phyloP scores from a whole-genome alignment of 495 filamentous ascomycete genomes.

The Xylaria castorea region DNA sequence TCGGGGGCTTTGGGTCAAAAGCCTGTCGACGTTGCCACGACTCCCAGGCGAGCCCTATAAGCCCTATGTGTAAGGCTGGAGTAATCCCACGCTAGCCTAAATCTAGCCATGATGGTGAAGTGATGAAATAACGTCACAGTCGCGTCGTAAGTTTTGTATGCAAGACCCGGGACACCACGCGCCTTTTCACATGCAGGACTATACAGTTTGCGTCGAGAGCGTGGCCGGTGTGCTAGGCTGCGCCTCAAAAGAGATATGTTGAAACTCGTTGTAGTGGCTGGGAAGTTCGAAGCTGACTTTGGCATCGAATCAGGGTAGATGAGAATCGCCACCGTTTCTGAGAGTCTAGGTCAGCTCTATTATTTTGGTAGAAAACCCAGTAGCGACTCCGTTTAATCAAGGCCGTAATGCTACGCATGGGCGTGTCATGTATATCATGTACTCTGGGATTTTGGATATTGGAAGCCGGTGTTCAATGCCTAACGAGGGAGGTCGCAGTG shows the following conservation, averaged over 20 bases:
- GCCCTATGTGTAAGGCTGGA: constrained; percentile 22
- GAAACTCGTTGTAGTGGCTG: not conserved
- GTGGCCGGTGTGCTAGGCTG: constrained; percentile 14
- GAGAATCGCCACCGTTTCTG: constrained; percentile 5
- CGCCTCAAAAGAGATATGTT: not conserved
- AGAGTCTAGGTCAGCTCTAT: not conserved
- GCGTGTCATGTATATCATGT: constrained; percentile 1
- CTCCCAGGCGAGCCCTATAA: constrained; percentile 18
- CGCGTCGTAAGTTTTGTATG: constrained; percentile 24
- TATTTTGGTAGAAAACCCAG: not conserved
- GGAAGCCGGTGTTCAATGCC: not conserved
- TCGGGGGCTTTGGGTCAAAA: not conserved
- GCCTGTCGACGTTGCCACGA: not conserved
- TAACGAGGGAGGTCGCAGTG: not conserved
- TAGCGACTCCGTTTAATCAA: not conserved
- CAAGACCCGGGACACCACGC: constrained; percentile 14
- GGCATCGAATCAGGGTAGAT: not conserved
- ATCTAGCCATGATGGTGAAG: constrained; percentile 5
- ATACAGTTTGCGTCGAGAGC: constrained; percentile 7
- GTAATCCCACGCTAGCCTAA: constrained; percentile 7
- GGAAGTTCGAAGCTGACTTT: constrained; percentile 1
- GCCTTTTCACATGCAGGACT: constrained; percentile 12
- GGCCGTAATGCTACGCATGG: constrained; percentile 4
- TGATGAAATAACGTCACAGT: constrained; percentile 19
- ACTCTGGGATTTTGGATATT: not conserved